A percentile compares a stretch with the other conserved stretches of the same genome.
Conservation (phyloP, 257 asterid species). For the Solanum paucissectum region DNA sequence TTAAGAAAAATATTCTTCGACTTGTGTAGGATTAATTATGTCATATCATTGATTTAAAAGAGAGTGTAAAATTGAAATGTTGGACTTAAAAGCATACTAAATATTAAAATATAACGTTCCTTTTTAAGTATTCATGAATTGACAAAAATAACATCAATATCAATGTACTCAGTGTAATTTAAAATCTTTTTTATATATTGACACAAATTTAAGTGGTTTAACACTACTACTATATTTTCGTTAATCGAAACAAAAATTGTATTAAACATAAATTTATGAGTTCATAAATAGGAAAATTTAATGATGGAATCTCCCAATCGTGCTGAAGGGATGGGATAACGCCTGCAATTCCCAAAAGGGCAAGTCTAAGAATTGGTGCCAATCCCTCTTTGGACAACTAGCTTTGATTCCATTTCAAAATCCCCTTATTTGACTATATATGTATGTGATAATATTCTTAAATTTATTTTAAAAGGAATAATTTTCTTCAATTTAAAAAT, state of each 20-base stretch:
- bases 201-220: neutral
- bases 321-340: neutral
- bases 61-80: neutral
- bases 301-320: neutral
- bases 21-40: neutral
- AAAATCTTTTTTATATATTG: neutral
- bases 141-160: neutral
- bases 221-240: neutral
- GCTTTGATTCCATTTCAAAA: neutral
- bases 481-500: neutral
- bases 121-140: neutral
- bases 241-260: neutral
- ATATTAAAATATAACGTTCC: neutral
- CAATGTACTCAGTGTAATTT: no score
- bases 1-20: neutral
- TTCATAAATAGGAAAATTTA: neutral
- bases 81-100: neutral
- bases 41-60: neutral
- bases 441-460: neutral
- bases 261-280: neutral
- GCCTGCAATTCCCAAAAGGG: neutral
- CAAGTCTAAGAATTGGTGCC: neutral
- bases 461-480: neutral
- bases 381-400: neutral
- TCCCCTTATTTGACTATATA: neutral